Evolutionary conservation across 2,329 filamentous ascomycete genomes (phyloP).

Genomic region (Neonectria punicea): DNA sequence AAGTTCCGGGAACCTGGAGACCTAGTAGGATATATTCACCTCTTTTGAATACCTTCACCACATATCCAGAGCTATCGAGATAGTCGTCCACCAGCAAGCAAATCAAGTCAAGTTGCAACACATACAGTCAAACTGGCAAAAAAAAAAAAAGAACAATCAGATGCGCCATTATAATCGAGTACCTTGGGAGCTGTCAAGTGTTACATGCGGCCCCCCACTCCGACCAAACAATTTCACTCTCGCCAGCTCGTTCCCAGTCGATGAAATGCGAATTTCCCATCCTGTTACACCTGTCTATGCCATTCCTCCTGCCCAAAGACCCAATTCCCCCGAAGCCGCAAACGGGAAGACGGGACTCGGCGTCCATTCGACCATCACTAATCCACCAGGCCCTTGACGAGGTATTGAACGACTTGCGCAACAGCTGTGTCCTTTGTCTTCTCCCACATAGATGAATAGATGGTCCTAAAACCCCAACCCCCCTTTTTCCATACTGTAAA

Average conservation of each 20-base stretch:
- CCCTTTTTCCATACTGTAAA: conserved; percentile 29
- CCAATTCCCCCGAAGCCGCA: conserved; percentile 22
- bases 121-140: conserved; percentile 15
- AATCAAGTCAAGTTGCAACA: not conserved
- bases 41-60: not conserved
- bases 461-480: conserved; percentile 25
- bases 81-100: not conserved
- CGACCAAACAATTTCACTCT: conserved; percentile 38
- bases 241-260: conserved; percentile 39
- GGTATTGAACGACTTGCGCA: conserved; percentile 18
- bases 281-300: conserved; percentile 47
- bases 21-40: not conserved
- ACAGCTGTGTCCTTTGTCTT: conserved; percentile 5
- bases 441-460: conserved; percentile 24
- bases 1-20: not conserved
- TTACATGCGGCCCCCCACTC: conserved; percentile 32
- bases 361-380: not conserved
- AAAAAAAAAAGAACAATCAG: conserved; percentile 34
- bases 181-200: conserved; percentile 33
- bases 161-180: conserved; percentile 41
- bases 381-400: not conserved
- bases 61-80: not conserved
- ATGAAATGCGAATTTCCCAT: conserved; percentile 44
- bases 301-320: conserved; percentile 34
- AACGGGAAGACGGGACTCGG: conserved; percentile 5